These are phyloP conservation scores for Vigna mungo DNA, from an alignment of 306 rosid genomes.

Conservation along the genomic window DNA sequence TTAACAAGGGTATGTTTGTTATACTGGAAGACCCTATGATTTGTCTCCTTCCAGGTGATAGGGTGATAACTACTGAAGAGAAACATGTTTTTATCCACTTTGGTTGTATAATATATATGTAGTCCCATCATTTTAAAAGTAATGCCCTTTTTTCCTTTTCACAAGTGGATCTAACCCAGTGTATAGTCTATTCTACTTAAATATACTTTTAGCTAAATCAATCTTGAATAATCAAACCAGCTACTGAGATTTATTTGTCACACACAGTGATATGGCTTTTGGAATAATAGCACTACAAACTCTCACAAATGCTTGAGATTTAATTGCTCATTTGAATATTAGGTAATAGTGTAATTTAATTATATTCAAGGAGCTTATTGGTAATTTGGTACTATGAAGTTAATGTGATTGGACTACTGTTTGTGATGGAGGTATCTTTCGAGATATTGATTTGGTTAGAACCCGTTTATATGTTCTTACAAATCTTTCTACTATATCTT, in stretches of 20 bases:
- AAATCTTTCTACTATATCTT: neutral
- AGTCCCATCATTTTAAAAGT: conserved; percentile 44
- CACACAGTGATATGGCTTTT: conserved; percentile 12
- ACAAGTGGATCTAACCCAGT: conserved; percentile 34
- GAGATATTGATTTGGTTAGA: neutral
- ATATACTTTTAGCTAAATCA: conserved; percentile 29
- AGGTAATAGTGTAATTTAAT: neutral
- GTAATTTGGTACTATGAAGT: conserved; percentile 24
- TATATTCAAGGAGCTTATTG: conserved; percentile 25
- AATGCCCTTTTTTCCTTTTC: conserved; percentile 37
- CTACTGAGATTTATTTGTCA: conserved; percentile 33
- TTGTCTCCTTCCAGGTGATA: conserved; percentile 52
- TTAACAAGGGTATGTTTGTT: conserved; percentile 31
- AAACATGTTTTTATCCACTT: conserved; percentile 44
- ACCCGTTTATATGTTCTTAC: neutral
- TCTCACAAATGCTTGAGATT: neutral
- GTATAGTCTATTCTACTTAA: conserved; percentile 43
- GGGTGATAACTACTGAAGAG: conserved; percentile 46
- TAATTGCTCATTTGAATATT: conserved; percentile 6
- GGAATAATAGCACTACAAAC: conserved; percentile 2
- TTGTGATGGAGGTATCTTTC: conserved; percentile 17
- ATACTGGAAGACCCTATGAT: conserved; percentile 42
- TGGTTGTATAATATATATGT: conserved; percentile 45
- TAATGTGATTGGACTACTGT: conserved; percentile 26
- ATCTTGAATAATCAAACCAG: conserved; percentile 28